Base-by-base conservation (phyloP, 2,329 filamentous ascomycete genomes). In the Aspergillus brasiliensis region DNA sequence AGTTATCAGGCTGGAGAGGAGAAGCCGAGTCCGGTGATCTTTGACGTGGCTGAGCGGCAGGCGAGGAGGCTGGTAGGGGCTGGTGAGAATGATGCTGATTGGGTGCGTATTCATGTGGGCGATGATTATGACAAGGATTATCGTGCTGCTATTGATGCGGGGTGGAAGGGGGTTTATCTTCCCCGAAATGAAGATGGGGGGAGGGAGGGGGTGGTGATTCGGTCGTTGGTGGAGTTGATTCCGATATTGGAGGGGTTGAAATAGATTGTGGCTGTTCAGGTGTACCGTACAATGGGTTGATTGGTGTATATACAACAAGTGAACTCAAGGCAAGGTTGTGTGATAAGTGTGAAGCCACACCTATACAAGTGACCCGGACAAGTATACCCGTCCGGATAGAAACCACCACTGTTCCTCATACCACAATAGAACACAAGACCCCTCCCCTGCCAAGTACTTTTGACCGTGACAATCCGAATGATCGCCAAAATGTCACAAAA, bases 1-100 rank as follows among this genome's bases (percentile, higher is more conserved):
- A 81, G 79, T 64, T 81, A 80, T 62, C 77, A 80, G 54, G 78
- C 77, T 3, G 78, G 74, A 6, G 67, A 72, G n/a, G 78, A 79
- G 65, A 81, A 81, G 56, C 79, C 79, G 3, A 64, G 72, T 61
- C 67, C 63, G 5, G 53, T 68, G 28, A 78, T 81, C 28, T 81
- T 78, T 61, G 69, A 78, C 34, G 67, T 75, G 42, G 77, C 78
- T 2, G 64, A 65, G 56, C 65, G 70, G 8, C 71, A 75, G 46
- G 76, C 75, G 15, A 59, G 51, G 11, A 56, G 63, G 27, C 42
- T 70, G 37, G 37, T 62, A 8, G 59, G 37, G n/a, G 23, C 27
- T 8, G 27, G 44, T 10, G 28, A 53, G 28, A 58, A 57, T 49
- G 56, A 55, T 17, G 7, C 19, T 13, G 42, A 67, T 6, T 73